Conservation (phyloP, 805 yeast genomes). For the Ogataea zsoltii region DNA sequence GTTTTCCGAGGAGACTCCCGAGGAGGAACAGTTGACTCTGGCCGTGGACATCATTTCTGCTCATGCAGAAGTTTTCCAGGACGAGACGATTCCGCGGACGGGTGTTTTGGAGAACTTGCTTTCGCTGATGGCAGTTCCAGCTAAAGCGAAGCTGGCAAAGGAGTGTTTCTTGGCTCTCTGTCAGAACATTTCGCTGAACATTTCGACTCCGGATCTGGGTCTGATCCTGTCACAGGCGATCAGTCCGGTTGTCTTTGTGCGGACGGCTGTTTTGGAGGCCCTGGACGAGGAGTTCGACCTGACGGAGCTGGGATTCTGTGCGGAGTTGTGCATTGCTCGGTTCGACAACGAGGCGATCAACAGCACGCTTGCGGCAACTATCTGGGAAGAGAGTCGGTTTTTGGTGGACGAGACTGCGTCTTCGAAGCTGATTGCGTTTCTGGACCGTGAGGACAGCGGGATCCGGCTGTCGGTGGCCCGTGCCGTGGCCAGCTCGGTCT, state of each 20-base stretch:
- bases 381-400: constrained; percentile 79
- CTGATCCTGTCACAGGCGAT: constrained; percentile 58
- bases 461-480: constrained; percentile 72
- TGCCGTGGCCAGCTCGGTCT: constrained; percentile 60
- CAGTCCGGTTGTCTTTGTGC: constrained; percentile 67
- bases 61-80: constrained; percentile 69
- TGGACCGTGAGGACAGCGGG: constrained; percentile 61
- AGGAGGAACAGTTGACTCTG: constrained; percentile 80
- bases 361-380: constrained; percentile 68
- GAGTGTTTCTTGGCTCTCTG: constrained; percentile 79
- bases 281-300: constrained; percentile 81
- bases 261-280: constrained; percentile 77
- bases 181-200: constrained; percentile 69
- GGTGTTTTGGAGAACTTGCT: constrained; percentile 63
- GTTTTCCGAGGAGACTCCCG: constrained; percentile 79
- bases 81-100: constrained; percentile 66
- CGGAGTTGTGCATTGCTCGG: constrained; percentile 73
- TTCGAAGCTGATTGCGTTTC: constrained; percentile 45
- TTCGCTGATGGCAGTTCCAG: constrained; percentile 66
- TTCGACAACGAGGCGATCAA: constrained; percentile 70
- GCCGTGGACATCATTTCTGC: constrained; percentile 73
- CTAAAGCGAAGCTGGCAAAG: constrained; percentile 78
- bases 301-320: constrained; percentile 38
- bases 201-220: constrained; percentile 55
- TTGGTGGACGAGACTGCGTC: constrained; percentile 47